A percentile compares a stretch with the other conserved stretches of the same genome.
Evolutionary conservation across 208 protist genomes (phyloP).

Genomic region (Trypanosoma avium): DNA sequence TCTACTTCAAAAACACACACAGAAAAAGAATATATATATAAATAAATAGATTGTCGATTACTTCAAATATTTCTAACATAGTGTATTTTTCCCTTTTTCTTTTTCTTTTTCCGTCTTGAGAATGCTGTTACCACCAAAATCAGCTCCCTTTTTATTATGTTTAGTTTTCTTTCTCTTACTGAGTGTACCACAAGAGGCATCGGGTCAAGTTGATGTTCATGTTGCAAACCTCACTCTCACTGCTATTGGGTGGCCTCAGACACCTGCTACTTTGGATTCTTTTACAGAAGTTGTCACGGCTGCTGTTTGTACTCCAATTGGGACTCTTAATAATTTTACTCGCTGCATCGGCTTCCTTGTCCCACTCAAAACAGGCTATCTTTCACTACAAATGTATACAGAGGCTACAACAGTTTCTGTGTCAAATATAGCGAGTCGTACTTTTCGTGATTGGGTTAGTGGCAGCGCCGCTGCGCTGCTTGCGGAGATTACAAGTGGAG

Average conservation of each 20-base stretch:
- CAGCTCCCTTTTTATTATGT: background rate
- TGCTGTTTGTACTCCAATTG: conserved; percentile 30
- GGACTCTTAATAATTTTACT: background rate
- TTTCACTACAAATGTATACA: conserved; percentile 48
- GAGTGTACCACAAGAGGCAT: background rate
- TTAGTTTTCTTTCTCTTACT: background rate
- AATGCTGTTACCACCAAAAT: no score
- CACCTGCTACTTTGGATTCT: conserved; percentile 5
- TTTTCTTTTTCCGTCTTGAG: no score
- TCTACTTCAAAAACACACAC: background rate
- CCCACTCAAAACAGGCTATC: background rate
- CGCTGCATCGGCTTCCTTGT: conserved; percentile 44
- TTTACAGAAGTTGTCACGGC: conserved; percentile 22
- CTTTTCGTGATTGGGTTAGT: conserved; percentile 34
- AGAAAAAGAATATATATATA: no score
- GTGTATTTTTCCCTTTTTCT: no score
- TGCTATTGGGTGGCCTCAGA: conserved; percentile 36
- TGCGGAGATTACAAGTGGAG: background rate
- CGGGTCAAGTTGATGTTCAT: conserved; percentile 9
- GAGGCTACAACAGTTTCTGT: conserved; percentile 22
- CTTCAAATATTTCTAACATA: no score
- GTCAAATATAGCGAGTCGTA: conserved; percentile 21
- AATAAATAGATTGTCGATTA: no score
- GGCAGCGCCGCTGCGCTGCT: background rate
- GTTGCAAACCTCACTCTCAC: conserved; percentile 27